These are phyloP conservation scores for Penicillium longicatenatum DNA, from an alignment of 495 filamentous ascomycete species.

Conservation along the genomic window DNA sequence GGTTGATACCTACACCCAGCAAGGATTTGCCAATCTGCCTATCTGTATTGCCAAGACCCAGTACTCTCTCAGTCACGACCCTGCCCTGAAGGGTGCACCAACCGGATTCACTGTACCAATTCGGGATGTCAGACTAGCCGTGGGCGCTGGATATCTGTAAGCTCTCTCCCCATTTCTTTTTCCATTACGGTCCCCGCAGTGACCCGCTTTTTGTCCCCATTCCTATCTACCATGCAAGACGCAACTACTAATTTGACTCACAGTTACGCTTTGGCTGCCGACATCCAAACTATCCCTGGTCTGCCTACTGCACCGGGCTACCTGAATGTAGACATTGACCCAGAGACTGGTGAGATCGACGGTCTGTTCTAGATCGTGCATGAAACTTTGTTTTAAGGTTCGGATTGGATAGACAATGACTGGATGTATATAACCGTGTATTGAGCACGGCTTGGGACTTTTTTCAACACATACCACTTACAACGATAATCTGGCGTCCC, in stretches of 20 bases:
- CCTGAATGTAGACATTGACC: slow-evolving; percentile 91
- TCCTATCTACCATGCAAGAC: slow-evolving; percentile 13
- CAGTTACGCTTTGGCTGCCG: slow-evolving; percentile 90
- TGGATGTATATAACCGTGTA: slow-evolving; percentile 5
- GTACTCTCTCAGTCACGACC: slow-evolving; percentile 94
- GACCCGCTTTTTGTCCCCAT: neutral
- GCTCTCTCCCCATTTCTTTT: slow-evolving; percentile 20
- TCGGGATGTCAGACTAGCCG: slow-evolving; percentile 88
- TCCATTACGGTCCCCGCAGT: neutral
- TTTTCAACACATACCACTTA: slow-evolving; percentile 25
- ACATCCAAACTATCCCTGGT: slow-evolving; percentile 98
- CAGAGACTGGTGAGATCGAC: slow-evolving; percentile 92
- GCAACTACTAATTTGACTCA: slow-evolving; percentile 11
- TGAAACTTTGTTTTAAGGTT: neutral
- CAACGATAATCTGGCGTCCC: slow-evolving; percentile 22
- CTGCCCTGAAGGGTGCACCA: slow-evolving; percentile 92
- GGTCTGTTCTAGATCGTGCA: slow-evolving; percentile 73
- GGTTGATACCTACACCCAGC: slow-evolving; percentile 89
- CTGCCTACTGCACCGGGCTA: slow-evolving; percentile 95
- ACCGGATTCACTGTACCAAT: slow-evolving; percentile 96
- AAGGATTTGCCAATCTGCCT: slow-evolving; percentile 88
- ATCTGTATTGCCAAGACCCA: slow-evolving; percentile 99
- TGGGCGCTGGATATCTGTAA: slow-evolving; percentile 89
- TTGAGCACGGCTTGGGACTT: slow-evolving; percentile 1
- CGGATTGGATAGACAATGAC: neutral